A percentile compares a stretch with the other conserved stretches of the same genome.
Conservation (phyloP, 169 alveolate genomes). For the Theileria equi region DNA sequence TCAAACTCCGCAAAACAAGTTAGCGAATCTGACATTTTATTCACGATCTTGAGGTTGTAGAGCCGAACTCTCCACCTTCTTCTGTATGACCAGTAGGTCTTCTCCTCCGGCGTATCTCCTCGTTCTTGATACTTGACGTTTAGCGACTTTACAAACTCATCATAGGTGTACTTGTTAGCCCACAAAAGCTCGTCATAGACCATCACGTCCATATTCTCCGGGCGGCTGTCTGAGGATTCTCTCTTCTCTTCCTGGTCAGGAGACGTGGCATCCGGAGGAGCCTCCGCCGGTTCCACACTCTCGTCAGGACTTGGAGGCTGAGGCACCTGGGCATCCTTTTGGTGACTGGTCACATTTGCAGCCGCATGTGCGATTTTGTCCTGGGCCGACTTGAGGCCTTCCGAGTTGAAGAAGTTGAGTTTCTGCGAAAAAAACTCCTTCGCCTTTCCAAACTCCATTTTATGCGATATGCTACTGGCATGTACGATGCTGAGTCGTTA, state of each 20-base stretch:
- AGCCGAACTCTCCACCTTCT: conserved; percentile 71
- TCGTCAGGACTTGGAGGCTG: no score
- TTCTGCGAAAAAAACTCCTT: conserved; percentile 5
- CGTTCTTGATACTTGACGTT: conserved; percentile 59
- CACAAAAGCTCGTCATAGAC: conserved; percentile 68
- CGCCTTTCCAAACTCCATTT: conserved; percentile 15
- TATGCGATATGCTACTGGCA: no score
- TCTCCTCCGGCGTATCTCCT: conserved; percentile 66
- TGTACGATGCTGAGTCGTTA: no score
- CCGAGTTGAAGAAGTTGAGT: not conserved
- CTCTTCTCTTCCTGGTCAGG: not conserved
- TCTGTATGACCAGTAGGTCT: conserved; percentile 73
- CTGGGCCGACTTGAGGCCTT: not conserved
- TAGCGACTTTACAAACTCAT: conserved; percentile 68
- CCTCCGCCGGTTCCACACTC: not conserved
- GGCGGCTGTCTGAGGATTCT: not conserved
- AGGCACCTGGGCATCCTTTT: no score
- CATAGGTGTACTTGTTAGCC: conserved; percentile 70
- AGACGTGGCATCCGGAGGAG: not conserved
- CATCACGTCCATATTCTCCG: conserved; percentile 45
- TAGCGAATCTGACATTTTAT: conserved; percentile 61
- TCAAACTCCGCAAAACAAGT: conserved; percentile 75
- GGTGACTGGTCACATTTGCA: no score
- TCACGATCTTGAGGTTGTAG: conserved; percentile 65
- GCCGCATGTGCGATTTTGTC: not conserved